Evolutionary conservation across 2,329 filamentous ascomycete genomes (phyloP), one percentile per base, ranked within the genome.

Genomic region (Exophiala spinifera): DNA sequence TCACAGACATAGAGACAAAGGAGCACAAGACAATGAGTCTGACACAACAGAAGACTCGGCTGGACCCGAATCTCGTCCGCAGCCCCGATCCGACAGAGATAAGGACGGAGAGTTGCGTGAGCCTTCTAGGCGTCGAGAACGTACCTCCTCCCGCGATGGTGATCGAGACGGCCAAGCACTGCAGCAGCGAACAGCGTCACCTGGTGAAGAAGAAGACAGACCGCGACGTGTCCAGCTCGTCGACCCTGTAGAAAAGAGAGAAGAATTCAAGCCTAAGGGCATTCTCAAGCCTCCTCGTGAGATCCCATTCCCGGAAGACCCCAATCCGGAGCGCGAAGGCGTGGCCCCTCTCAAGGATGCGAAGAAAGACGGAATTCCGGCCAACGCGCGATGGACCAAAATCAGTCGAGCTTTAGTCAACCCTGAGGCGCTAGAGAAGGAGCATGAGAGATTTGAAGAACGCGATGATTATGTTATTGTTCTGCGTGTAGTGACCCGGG

Each of bases 401-500:
- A 91, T 97, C 67, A 89, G 87, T 67, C 84, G 91, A 53, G 85
- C 87, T 62, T 80, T 95, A 51, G 91, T 97, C 64, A 96, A 95
- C 63, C 91, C 91, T 0, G 88, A 92, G 63, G 91, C 91, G 0
- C 74, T 97, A 44, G 87, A 89, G 54, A 81, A 88, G 57, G 88
- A 88, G n/a, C 88, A 94, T 64, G 91, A 96, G 74, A 81, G 92
- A 25, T 97, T 88, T 63, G 92, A 97, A 71, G 88, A 95, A 64
- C 83, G 91, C n/a, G 83, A 91, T 56, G 91, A 96, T 66, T 95
- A 91, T 70, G 91, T 97, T 55, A 96, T 96, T 69, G 91, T 96
- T 2, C 77, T 97, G 52, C 80, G 91, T 52, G 92, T 96, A 6
- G 71, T 97, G 67, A 88, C 84, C 45, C 89, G 88, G 70, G 89